These are phyloP conservation scores for Raphidocelis subcapitata DNA, from an alignment of 139 green algal species.

Conservation along the genomic window DNA sequence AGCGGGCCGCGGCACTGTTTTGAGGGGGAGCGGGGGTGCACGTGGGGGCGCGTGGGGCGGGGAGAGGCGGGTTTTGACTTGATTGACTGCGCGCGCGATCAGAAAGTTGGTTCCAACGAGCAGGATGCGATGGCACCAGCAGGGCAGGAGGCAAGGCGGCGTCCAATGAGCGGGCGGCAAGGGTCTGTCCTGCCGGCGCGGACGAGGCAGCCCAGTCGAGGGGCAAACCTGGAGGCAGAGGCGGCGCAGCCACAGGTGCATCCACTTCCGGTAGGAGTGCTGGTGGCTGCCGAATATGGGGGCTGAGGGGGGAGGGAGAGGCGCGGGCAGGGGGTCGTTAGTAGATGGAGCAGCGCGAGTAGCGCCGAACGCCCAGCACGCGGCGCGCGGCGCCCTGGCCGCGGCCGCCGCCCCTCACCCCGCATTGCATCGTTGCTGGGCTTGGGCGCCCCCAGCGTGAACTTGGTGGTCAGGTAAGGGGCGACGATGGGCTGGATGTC, in stretches of 20 bases:
- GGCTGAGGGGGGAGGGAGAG: too few species aligned
- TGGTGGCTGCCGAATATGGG: conserved; percentile 14
- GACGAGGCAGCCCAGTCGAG: too few species aligned
- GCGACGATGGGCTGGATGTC: conserved; percentile 59
- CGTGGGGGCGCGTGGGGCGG: not conserved
- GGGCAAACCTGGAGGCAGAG: conserved; percentile 35
- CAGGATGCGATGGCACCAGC: too few species aligned
- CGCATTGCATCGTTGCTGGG: not conserved
- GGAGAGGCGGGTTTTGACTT: not conserved
- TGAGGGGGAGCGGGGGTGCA: not conserved
- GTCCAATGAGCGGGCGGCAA: too few species aligned
- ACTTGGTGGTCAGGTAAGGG: conserved; percentile 64
- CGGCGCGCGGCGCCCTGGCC: not conserved
- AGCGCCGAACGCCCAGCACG: too few species aligned
- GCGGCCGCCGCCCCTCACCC: conserved; percentile 20
- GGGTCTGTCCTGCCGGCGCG: too few species aligned
- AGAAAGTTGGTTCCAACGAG: too few species aligned
- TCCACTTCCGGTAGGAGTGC: conserved; percentile 71
- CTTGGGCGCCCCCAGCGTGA: conserved; percentile 19
- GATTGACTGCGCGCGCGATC: too few species aligned
- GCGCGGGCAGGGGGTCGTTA: too few species aligned
- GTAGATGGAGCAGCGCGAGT: too few species aligned
- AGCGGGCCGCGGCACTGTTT: conserved; percentile 28
- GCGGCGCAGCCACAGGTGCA: conserved; percentile 70
- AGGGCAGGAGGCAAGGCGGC: too few species aligned